phyloP scores from a whole-genome alignment of 1,284 basidiomycete species.

The Tremellales sp. region DNA sequence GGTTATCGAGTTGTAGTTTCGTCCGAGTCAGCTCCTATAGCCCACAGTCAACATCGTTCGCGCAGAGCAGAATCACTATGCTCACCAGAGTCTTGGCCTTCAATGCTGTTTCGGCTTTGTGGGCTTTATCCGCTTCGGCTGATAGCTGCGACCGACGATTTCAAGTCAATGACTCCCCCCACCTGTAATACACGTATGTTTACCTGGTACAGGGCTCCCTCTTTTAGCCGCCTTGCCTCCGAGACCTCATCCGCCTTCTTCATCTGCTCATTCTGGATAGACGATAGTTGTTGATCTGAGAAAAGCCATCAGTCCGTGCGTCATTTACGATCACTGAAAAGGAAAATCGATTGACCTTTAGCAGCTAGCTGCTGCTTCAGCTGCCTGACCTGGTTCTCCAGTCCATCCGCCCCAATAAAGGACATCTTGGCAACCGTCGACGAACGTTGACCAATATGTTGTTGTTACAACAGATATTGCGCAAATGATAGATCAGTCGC shows the following conservation, averaged over 20 bases:
- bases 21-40: conserved; percentile 33
- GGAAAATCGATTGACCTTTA: conserved; percentile 32
- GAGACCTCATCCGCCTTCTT: conserved; percentile 32
- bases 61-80: not conserved
- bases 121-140: conserved; percentile 31
- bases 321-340: not conserved
- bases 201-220: conserved; percentile 39
- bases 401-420: conserved; percentile 42
- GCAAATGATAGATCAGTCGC: too few species aligned
- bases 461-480: too few species aligned
- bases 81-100: conserved; percentile 19
- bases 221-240: conserved; percentile 27
- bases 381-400: conserved; percentile 38
- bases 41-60: not conserved
- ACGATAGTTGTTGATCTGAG: conserved; percentile 37
- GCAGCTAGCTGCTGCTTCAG: conserved; percentile 38
- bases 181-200: not conserved
- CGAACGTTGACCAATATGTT: too few species aligned
- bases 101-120: conserved; percentile 28
- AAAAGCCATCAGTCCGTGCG: not conserved
- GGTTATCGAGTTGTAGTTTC: conserved; percentile 37
- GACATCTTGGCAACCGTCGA: conserved; percentile 33
- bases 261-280: conserved; percentile 37
- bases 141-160: conserved; percentile 17
- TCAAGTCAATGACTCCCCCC: not conserved